Evolutionary conservation across 345 rosid genomes (phyloP), one percentile per base, ranked within the genome.

Genomic region (Chamaenerion angustifolium): DNA sequence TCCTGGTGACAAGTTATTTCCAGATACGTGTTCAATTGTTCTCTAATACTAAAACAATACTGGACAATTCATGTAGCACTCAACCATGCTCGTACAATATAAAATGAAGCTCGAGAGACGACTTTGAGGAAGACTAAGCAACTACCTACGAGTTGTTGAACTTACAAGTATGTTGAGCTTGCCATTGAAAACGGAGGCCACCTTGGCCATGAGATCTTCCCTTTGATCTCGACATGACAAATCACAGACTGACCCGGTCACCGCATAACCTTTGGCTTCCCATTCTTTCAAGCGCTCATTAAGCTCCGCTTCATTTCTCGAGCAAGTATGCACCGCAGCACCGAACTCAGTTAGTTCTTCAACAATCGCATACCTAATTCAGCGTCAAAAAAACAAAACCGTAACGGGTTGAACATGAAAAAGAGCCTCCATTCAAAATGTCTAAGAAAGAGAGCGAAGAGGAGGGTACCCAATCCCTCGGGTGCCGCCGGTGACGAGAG

Each of bases 401-500:
- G 37, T 31, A 8, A 21, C 25, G 2, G 25, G 4, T 21, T 21
- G 25, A 31, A 3, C 6, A 31, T 31, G 37, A 31, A 5, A 31
- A 31, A 5, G 6, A 8, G 37, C 6, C 37, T 31, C 37, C 37
- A 31, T 7, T 31, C 6, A 31, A 31, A 31, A 2, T 31, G 37
- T 31, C 7, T 2, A 8, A 31, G 19, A 16, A 54, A 10, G 37
- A 41, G 55, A 17, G 60, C 52, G 16, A 0, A 54, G 55, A 31
- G 8, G 7, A 13, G 3, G 9, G 43, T 51, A 80, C 96, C 96
- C 94, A 46, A 87, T 87, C 49, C 96, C 96, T 46, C 94, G 87
- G 51, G 96, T 83, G 46, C 94, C 94, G 17, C 96, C 96, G 51
- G 94, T 81, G 54, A 83, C 88, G 3, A 87, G 76, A 65, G 96